Percentiles rank a stretch among this genome's conserved stretches.
Conservation (phyloP, 2,329 filamentous ascomycete genomes). For the Talaromyces atroroseus region DNA sequence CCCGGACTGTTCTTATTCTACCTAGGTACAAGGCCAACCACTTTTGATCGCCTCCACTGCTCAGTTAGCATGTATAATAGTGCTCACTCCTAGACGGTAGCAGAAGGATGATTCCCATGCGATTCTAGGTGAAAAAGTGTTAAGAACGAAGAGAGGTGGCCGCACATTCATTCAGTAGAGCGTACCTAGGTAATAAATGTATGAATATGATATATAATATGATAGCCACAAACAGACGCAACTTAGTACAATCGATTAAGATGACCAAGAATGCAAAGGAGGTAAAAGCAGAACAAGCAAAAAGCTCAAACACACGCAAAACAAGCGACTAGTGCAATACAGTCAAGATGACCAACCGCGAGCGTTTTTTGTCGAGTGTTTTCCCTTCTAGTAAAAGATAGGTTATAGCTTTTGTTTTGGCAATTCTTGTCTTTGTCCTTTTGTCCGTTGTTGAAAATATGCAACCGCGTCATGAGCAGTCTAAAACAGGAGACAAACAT, state of each 20-base stretch:
- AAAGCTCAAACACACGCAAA: constrained; percentile 13
- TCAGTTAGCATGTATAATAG: too few species aligned
- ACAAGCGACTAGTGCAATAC: constrained; percentile 26
- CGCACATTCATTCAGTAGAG: too few species aligned
- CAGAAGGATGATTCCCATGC: too few species aligned
- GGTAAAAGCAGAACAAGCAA: constrained; percentile 13
- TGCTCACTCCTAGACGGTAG: too few species aligned
- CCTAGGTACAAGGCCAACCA: too few species aligned
- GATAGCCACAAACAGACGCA: constrained; percentile 5
- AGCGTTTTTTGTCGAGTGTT: constrained; percentile 1
- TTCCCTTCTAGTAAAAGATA: neutral
- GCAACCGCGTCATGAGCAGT: neutral
- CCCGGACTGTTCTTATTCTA: too few species aligned
- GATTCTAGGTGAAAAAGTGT: too few species aligned
- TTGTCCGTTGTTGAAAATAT: neutral
- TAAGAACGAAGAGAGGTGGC: too few species aligned
- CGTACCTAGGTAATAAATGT: neutral
- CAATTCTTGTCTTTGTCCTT: neutral
- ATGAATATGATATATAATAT: constrained; percentile 2
- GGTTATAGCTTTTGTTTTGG: neutral
- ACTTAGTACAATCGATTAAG: constrained; percentile 29
- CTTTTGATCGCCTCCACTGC: too few species aligned
- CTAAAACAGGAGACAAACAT: neutral
- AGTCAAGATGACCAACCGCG: constrained; percentile 32
- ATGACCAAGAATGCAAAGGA: constrained; percentile 20